Conservation (phyloP, 306 rosid genomes). For the Lotus japonicus region DNA sequence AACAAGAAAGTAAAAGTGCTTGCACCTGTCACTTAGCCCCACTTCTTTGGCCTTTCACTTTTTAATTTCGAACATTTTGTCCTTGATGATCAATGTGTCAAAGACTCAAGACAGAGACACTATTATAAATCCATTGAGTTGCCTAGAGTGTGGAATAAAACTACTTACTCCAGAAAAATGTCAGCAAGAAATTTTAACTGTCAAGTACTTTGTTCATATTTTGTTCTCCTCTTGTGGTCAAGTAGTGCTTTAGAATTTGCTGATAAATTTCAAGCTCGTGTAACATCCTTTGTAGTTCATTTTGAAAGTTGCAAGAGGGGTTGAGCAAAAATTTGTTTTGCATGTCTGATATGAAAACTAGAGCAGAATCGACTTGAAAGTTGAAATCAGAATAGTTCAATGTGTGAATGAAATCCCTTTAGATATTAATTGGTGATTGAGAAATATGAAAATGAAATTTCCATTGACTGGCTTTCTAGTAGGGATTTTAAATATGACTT, state of each 20-base stretch:
- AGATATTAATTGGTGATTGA: neutral
- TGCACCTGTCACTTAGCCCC: neutral
- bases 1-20: conserved; percentile 13
- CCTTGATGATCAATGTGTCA: neutral
- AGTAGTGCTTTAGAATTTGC: too few relatives aligned
- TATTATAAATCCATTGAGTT: too few relatives aligned
- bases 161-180: neutral
- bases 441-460: neutral
- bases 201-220: neutral
- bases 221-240: too few relatives aligned
- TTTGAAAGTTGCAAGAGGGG: too few relatives aligned
- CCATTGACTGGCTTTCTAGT: neutral
- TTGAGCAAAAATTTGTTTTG: too few relatives aligned
- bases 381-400: too few relatives aligned
- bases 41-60: conserved; percentile 19
- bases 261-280: too few relatives aligned
- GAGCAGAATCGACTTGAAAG: too few relatives aligned
- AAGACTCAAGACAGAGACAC: neutral
- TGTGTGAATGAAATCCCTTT: neutral
- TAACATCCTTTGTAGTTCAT: too few relatives aligned
- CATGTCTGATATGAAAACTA: too few relatives aligned
- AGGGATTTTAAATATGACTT: too few relatives aligned
- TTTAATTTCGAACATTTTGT: conserved; percentile 5
- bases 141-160: too few relatives aligned
- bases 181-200: neutral